Base-by-base conservation (phyloP, 2,329 filamentous ascomycete genomes). In the Ascochyta pisi region DNA sequence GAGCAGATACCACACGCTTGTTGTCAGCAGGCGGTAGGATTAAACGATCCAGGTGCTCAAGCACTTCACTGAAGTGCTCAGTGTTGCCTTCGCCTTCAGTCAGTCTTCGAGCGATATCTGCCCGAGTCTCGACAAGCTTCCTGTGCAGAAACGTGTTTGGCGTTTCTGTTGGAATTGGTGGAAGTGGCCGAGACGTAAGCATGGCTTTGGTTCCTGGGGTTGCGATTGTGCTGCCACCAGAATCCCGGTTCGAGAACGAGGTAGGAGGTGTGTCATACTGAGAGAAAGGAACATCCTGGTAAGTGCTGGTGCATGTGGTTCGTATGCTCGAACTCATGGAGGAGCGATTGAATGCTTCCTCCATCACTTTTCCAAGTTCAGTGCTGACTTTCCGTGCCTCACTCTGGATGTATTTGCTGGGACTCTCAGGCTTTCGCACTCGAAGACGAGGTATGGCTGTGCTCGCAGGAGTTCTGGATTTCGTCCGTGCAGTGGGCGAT, bases 311-410 rank as follows among this genome's bases (percentile, higher is more conserved):
- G n/a, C 43, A 50, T 16, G 77, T 76, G 1, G 81, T 82, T 3
- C 77, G 77, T 24, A 76, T 74, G 46, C 81, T 85, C 2, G 84
- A 83, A 40, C 80, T 80, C 22, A 83, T 75, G 0, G 82, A 88
- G 50, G 79, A 83, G 64, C 89, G 87, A 69, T 91, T 93, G 79
- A 98, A 97, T 1, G 93, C 93, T 68, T 95, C 91, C 69, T 98
- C 93, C 69, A 93, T 96, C 55, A 95, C 91, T 74, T 92, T 91
- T 45, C 92, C 91, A 58, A 97, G 87, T 66, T 92, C 92, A 66
- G 85, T 86, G 65, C 92, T 96, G 54, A 96, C 89, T 65, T 94
- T 89, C 6, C 91, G 84, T 50, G 95, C 84, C 71, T 96, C 93
- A 55, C 92, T 91, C 64, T 86, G 88, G 76, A 86, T 88, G 43